Conservation (phyloP, 306 rosid genomes). For the Quercus glauca region DNA sequence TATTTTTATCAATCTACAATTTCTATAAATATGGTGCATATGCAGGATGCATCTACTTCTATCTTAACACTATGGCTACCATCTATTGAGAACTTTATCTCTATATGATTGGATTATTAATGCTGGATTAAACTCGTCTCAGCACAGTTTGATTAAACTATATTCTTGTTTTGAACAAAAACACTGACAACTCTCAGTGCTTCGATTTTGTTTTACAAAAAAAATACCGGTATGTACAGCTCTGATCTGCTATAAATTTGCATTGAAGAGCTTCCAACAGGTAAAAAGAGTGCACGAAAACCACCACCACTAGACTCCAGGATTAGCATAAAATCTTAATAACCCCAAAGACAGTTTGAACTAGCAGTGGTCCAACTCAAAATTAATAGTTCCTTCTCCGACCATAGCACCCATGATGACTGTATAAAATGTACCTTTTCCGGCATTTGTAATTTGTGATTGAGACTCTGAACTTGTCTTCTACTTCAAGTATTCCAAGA, state of each 20-base stretch:
- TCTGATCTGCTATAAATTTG: background rate
- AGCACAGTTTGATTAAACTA: background rate
- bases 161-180: background rate
- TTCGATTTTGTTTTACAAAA: background rate
- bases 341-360: background rate
- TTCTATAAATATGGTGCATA: too few relatives aligned
- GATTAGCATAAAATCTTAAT: background rate
- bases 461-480: conserved; percentile 17
- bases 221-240: background rate
- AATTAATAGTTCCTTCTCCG: background rate
- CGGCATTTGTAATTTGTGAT: conserved; percentile 19
- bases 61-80: too few relatives aligned
- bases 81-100: too few relatives aligned
- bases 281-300: background rate
- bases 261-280: background rate
- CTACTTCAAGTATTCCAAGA: conserved; percentile 70
- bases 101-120: too few relatives aligned
- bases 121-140: background rate
- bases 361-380: background rate
- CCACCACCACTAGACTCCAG: background rate
- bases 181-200: background rate
- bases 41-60: too few relatives aligned
- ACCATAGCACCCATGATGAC: conserved; percentile 24
- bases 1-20: too few relatives aligned
- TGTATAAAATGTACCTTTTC: conserved; percentile 6